A percentile compares a stretch with the other conserved stretches of the same genome.
Conservation (phyloP, 1,284 basidiomycete species). For the Moniliella sp. region DNA sequence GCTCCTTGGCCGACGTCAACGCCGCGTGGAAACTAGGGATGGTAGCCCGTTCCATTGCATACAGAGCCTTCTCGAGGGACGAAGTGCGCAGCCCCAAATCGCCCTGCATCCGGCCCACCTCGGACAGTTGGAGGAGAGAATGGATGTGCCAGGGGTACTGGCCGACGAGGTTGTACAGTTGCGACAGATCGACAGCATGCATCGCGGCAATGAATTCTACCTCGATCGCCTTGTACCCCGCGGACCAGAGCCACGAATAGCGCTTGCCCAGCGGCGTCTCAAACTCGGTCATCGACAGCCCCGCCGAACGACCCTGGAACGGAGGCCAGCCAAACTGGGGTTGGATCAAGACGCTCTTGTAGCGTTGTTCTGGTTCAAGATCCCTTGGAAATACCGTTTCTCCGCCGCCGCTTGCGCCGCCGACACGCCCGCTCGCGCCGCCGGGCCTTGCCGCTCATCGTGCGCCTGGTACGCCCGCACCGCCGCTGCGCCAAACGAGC, state of each 20-base stretch:
- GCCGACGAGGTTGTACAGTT: constrained; percentile 17
- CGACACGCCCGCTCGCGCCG: constrained; percentile 4
- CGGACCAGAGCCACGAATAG: constrained; percentile 20
- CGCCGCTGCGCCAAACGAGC: constrained; percentile 29
- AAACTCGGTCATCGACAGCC: constrained; percentile 18
- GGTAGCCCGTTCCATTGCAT: constrained; percentile 22
- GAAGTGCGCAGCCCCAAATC: constrained; percentile 29
- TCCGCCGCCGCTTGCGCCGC: constrained; percentile 11
- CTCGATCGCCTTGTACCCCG: constrained; percentile 24
- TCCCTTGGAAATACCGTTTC: no score
- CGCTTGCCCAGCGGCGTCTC: constrained; percentile 8
- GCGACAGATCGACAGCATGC: constrained; percentile 10
- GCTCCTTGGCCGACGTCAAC: constrained; percentile 17
- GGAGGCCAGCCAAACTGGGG: constrained; percentile 27
- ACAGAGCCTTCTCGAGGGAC: constrained; percentile 27
- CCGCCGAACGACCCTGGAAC: constrained; percentile 20
- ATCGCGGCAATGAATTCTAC: constrained; percentile 29
- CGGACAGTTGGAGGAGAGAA: constrained; percentile 25
- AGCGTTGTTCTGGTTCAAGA: constrained; percentile 22
- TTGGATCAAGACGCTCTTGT: constrained; percentile 18
- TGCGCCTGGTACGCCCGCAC: constrained; percentile 27
- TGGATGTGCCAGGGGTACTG: constrained; percentile 31
- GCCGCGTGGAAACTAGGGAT: constrained; percentile 14
- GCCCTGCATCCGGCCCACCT: constrained; percentile 27
- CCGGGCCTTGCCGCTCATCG: no score